These are phyloP conservation scores for Alternaria gaisen DNA, from an alignment of 2,329 filamentous ascomycete species.

Conservation along the genomic window DNA sequence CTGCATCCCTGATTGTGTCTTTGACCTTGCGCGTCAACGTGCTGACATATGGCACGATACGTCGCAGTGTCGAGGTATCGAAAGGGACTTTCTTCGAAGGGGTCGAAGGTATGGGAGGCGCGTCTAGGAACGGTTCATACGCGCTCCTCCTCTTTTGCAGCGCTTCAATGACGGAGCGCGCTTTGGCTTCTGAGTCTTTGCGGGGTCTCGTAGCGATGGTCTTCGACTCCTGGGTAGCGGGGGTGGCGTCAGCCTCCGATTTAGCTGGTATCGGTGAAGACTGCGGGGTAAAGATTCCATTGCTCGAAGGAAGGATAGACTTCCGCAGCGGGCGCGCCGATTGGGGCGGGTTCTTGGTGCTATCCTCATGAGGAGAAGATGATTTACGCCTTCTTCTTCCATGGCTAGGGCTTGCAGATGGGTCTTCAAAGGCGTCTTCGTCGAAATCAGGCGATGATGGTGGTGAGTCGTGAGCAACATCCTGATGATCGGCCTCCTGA, in stretches of 20 bases:
- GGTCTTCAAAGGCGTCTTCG: constrained; percentile 66
- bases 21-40: constrained; percentile 59
- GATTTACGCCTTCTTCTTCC: constrained; percentile 41
- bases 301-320: constrained; percentile 48
- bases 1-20: constrained; percentile 57
- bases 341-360: constrained; percentile 32
- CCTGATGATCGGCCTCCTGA: constrained; percentile 69
- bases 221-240: constrained; percentile 35
- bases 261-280: constrained; percentile 42
- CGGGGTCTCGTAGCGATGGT: constrained; percentile 56
- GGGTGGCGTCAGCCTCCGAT: constrained; percentile 33
- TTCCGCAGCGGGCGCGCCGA: constrained; percentile 39
- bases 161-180: constrained; percentile 69
- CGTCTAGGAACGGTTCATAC: constrained; percentile 35
- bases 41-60: constrained; percentile 66
- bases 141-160: constrained; percentile 61
- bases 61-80: constrained; percentile 69
- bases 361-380: constrained; percentile 40
- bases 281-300: constrained; percentile 49
- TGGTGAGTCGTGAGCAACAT: constrained; percentile 60
- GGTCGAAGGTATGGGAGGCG: constrained; percentile 36
- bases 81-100: constrained; percentile 67
- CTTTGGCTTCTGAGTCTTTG: constrained; percentile 66
- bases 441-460: constrained; percentile 67
- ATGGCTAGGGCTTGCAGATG: constrained; percentile 50